A percentile compares a stretch with the other conserved stretches of the same genome.
Evolutionary conservation across 2,329 filamentous ascomycete genomes (phyloP).

Genomic region (Colletotrichum sp.): DNA sequence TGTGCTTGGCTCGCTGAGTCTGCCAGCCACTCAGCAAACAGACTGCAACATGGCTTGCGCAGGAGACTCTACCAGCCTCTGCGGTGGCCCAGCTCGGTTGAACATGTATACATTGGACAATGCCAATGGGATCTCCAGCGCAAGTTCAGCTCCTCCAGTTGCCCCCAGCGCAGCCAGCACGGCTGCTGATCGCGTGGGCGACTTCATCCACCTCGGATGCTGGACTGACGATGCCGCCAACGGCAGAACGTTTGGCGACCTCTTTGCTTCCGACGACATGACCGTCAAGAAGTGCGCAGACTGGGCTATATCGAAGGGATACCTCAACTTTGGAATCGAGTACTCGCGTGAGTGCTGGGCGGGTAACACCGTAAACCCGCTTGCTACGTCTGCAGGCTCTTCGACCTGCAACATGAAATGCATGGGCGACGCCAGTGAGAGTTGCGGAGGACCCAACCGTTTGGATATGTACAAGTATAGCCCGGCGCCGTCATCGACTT

Average conservation of each 20-base stretch:
- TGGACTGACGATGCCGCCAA: constrained; percentile 28
- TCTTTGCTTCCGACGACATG: constrained; percentile 33
- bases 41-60: constrained; percentile 46
- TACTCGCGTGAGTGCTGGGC: constrained; percentile 48
- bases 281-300: constrained; percentile 41
- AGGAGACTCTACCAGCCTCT: constrained; percentile 43
- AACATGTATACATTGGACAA: constrained; percentile 42
- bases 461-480: constrained; percentile 42
- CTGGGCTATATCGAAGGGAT: constrained; percentile 40
- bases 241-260: constrained; percentile 31
- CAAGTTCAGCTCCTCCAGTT: constrained; percentile 10
- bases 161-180: constrained; percentile 24
- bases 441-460: constrained; percentile 42
- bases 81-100: constrained; percentile 44
- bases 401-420: constrained; percentile 45
- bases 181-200: neutral
- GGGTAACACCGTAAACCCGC: constrained; percentile 41
- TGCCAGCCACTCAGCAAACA: constrained; percentile 32
- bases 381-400: constrained; percentile 29
- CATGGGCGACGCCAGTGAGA: constrained; percentile 43
- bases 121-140: neutral
- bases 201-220: neutral
- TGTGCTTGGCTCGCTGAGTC: constrained; percentile 35
- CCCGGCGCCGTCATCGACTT: neutral
- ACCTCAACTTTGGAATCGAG: constrained; percentile 47